These are phyloP conservation scores for Nicotiana rustica DNA, from an alignment of 305 asterid species.

Conservation along the genomic window DNA sequence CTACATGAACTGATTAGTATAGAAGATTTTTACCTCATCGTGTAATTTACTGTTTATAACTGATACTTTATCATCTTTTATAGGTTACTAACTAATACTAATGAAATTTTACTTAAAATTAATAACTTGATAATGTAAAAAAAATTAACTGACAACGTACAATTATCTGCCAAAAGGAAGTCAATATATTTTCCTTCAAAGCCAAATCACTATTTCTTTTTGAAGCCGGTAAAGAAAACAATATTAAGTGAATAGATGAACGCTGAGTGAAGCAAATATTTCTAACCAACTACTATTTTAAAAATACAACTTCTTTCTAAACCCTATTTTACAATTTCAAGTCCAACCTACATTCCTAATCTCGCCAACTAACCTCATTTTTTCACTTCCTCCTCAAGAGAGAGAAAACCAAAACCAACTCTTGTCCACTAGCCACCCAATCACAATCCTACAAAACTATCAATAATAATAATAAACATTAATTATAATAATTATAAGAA, in stretches of 20 bases:
- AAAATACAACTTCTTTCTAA: not conserved
- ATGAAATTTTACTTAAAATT: too few relatives aligned
- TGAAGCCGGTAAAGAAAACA: too few relatives aligned
- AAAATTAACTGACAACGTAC: too few relatives aligned
- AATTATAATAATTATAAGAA: not conserved
- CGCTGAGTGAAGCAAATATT: not conserved
- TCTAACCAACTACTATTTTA: not conserved
- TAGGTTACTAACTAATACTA: too few relatives aligned
- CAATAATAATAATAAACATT: not conserved
- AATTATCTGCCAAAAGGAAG: too few relatives aligned
- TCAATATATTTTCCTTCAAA: too few relatives aligned
- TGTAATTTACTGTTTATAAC: too few relatives aligned
- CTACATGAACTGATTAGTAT: too few relatives aligned
- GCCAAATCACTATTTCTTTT: too few relatives aligned
- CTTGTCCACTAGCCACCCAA: not conserved
- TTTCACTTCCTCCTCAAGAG: not conserved
- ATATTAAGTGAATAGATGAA: not conserved
- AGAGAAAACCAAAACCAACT: not conserved
- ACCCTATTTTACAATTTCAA: not conserved
- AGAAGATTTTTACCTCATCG: too few relatives aligned
- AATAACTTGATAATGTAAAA: too few relatives aligned
- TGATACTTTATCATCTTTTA: too few relatives aligned
- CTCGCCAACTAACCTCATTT: not conserved
- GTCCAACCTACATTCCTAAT: constrained; percentile 5
- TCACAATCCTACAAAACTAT: not conserved